A percentile compares a stretch with the other conserved stretches of the same genome.
Evolutionary conservation across 768 basidiomycete species (phyloP).

Genomic region (Mycena rosella): DNA sequence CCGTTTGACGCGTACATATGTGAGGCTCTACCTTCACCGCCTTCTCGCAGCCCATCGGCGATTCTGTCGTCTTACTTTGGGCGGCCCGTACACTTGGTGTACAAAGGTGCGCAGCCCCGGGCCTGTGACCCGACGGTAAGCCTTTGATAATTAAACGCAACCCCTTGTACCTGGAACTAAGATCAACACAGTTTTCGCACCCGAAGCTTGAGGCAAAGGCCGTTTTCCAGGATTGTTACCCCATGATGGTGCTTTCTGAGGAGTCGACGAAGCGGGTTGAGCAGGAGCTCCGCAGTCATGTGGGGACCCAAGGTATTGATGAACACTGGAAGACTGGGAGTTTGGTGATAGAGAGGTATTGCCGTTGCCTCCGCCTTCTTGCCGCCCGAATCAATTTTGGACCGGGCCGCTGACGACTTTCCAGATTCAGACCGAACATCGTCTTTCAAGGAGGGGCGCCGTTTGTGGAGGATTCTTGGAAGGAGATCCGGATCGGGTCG

Average conservation of each 20-base stretch:
- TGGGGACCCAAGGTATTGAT: conserved; percentile 61
- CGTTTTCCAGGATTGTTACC: conserved; percentile 80
- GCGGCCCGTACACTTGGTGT: conserved; percentile 70
- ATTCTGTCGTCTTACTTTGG: conserved; percentile 74
- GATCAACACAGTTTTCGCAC: no score
- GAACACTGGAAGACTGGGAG: conserved; percentile 66
- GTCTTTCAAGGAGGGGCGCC: conserved; percentile 75
- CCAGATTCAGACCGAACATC: conserved; percentile 84
- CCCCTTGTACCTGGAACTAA: no score
- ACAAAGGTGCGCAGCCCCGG: conserved; percentile 74
- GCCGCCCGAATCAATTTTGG: conserved; percentile 14
- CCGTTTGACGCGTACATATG: conserved; percentile 79
- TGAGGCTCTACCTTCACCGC: conserved; percentile 50
- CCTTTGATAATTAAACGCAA: no score
- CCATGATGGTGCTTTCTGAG: conserved; percentile 74
- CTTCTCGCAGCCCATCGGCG: conserved; percentile 60
- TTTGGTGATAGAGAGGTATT: conserved; percentile 71
- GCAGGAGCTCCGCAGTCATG: conserved; percentile 58
- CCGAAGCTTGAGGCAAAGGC: conserved; percentile 69
- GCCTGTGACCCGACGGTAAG: conserved; percentile 60
- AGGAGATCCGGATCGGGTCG: conserved; percentile 68
- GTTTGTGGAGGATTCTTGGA: conserved; percentile 80
- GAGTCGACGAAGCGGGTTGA: conserved; percentile 66
- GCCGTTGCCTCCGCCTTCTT: conserved; percentile 24
- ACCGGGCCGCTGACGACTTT: conserved; percentile 18